Evolutionary conservation across 2,329 filamentous ascomycete genomes (phyloP).

Genomic region (Aspergillus sclerotialis): DNA sequence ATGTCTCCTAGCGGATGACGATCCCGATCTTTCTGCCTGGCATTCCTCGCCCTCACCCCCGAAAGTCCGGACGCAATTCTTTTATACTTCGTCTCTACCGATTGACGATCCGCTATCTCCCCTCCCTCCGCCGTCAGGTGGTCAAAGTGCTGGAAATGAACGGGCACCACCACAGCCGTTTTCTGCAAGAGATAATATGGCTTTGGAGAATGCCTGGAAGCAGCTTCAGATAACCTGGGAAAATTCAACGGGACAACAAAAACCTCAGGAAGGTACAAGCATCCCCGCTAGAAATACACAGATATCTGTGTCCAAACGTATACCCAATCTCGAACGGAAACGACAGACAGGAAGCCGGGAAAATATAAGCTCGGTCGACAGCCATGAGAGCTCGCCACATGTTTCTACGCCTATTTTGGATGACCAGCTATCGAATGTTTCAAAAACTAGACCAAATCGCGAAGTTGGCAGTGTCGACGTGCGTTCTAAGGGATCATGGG

Average conservation of each 20-base stretch:
- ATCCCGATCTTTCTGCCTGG: conserved; percentile 25
- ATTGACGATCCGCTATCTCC: conserved; percentile 85
- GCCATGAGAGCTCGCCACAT: conserved; percentile 11
- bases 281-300: conserved; percentile 8
- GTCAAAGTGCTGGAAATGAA: conserved; percentile 40
- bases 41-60: conserved; percentile 46
- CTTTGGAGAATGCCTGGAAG: conserved; percentile 72
- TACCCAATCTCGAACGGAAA: conserved; percentile 5
- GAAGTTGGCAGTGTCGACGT: conserved; percentile 6
- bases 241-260: conserved; percentile 5
- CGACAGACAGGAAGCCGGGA: conserved; percentile 9
- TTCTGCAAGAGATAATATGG: conserved; percentile 68
- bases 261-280: conserved; percentile 5
- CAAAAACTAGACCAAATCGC: conserved; percentile 6
- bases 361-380: conserved; percentile 11
- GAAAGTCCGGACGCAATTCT: conserved; percentile 63
- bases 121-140: conserved; percentile 47
- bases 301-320: conserved; percentile 20
- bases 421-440: conserved; percentile 6
- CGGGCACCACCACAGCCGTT: conserved; percentile 68
- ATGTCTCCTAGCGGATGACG: conserved; percentile 44
- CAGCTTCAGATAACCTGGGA: conserved; percentile 37
- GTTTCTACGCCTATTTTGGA: conserved; percentile 11
- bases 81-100: conserved; percentile 73
- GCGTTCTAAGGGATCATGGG: conserved; percentile 5